Conservation (phyloP, 1,284 basidiomycete genomes). For the Limonomyces culmigenus region DNA sequence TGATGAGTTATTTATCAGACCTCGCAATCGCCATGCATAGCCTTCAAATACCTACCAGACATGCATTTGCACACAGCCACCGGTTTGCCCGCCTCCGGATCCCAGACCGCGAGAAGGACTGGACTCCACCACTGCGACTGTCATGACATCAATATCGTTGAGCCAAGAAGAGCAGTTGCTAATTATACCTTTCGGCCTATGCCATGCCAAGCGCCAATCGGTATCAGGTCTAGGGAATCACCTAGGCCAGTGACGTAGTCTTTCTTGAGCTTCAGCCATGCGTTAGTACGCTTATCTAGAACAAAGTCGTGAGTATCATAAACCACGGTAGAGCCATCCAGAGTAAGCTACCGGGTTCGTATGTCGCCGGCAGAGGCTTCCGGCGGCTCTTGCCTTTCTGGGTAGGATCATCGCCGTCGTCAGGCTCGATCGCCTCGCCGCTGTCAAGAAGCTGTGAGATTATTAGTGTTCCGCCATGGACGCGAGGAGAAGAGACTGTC, state of each 20-base stretch:
- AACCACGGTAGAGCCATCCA: slow-evolving; percentile 2
- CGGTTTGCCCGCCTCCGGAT: slow-evolving; percentile 48
- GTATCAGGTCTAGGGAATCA: slow-evolving; percentile 51
- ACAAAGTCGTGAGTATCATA: background rate
- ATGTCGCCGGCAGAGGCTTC: slow-evolving; percentile 73
- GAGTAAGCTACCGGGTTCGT: slow-evolving; percentile 77
- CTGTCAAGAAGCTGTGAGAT: slow-evolving; percentile 39
- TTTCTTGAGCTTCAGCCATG: slow-evolving; percentile 79
- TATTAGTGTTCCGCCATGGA: slow-evolving; percentile 2
- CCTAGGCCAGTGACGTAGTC: slow-evolving; percentile 53
- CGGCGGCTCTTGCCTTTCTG: slow-evolving; percentile 26
- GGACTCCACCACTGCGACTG: slow-evolving; percentile 71
- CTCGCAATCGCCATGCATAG: too few species aligned
- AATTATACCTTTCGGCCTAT: slow-evolving; percentile 93
- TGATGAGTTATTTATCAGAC: too few species aligned
- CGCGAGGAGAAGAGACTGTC: slow-evolving; percentile 9
- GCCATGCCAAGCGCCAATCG: slow-evolving; percentile 81
- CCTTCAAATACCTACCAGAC: slow-evolving; percentile 42
- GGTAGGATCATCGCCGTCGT: slow-evolving; percentile 20
- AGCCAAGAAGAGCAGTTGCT: too few species aligned
- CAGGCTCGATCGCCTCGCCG: slow-evolving; percentile 15
- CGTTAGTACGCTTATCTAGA: slow-evolving; percentile 53
- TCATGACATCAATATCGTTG: too few species aligned
- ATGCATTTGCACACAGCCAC: slow-evolving; percentile 84
- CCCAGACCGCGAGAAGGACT: slow-evolving; percentile 71